Evolutionary conservation across 208 protist genomes (phyloP), one percentile per base, ranked within the genome.

Genomic region (Wallacemonas rigidus): DNA sequence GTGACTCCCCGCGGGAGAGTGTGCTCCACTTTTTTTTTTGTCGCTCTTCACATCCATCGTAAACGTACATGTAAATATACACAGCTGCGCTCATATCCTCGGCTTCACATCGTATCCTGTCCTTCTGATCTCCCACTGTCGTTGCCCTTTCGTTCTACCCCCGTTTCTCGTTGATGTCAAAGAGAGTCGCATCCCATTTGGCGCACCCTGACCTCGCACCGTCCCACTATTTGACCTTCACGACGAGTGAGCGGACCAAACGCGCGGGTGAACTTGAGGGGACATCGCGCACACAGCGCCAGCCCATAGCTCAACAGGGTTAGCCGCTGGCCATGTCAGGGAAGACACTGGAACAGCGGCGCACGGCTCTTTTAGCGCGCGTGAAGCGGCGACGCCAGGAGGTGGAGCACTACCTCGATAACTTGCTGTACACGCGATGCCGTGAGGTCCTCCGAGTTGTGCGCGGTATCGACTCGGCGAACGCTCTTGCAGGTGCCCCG

Each of bases 391-490:
- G 83, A 63, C 81, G 81, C 15, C 71, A 76, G 11, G 83, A 92
- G 44, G 74, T 94, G 36, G 60, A 85, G 9, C 47, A 58, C 8
- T 81, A 82, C 64, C 76, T 96, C 39, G 84, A 96, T 53, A 54
- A 43, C 6, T 72, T 75, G 12, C 94, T 95, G 51, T 96, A 95
- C 65, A 61, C 72, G 8, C 50, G 80, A 38, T 93, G 87, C 63
- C 81, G 84, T 11, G 70, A 55, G 72, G 68, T 87, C 8, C 71
- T 87, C 7, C 7, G 17, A 15, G 3, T 38, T 57, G 64, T 69
- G 38, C 45, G 45, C 9, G 35, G 44, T 43, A 45, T 58, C 47
- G 60, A 65, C 43, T 45, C 60, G 14, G 40, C 15, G n/a, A 51
- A 65, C 60, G 50, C 44, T 12, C 6, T 65, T 8, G 60, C 6